phyloP scores from a whole-genome alignment of 2,329 filamentous ascomycete species.

The Colletotrichum sp. region DNA sequence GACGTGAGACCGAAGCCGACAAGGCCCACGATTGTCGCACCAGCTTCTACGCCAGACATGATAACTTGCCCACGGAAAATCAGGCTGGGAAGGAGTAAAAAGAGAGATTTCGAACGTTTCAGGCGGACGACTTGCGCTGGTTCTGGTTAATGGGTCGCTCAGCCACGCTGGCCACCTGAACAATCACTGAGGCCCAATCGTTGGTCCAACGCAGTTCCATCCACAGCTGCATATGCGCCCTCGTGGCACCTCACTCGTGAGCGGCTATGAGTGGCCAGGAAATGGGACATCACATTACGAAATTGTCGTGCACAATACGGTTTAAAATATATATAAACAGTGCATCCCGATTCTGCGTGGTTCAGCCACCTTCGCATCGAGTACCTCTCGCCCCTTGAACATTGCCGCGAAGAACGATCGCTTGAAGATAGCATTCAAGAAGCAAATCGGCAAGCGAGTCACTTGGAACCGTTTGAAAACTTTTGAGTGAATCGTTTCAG shows the following conservation, averaged over 20 bases:
- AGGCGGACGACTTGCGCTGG: neutral
- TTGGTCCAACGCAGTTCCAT: neutral
- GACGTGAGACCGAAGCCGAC: neutral
- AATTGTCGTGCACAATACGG: rapidly evolving
- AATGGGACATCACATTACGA: neutral
- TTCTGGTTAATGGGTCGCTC: rapidly evolving
- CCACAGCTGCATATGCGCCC: neutral
- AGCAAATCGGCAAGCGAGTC: rapidly evolving
- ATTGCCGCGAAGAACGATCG: neutral
- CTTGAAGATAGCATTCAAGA: neutral
- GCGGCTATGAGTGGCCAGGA: neutral
- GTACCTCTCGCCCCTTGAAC: neutral
- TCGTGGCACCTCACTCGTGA: neutral
- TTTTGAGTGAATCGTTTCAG: neutral
- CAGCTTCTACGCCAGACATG: neutral
- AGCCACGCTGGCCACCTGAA: neutral
- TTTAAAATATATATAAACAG: rapidly evolving
- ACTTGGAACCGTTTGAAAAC: neutral
- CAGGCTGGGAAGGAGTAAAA: rapidly evolving
- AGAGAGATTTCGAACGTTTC: rapidly evolving
- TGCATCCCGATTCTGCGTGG: neutral
- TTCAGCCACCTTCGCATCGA: neutral
- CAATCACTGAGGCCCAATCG: rapidly evolving
- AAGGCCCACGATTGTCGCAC: neutral
- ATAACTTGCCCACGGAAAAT: neutral